Evolutionary conservation across 352 stramenopile species (phyloP).

Genomic region (Aphanomyces euteiches): DNA sequence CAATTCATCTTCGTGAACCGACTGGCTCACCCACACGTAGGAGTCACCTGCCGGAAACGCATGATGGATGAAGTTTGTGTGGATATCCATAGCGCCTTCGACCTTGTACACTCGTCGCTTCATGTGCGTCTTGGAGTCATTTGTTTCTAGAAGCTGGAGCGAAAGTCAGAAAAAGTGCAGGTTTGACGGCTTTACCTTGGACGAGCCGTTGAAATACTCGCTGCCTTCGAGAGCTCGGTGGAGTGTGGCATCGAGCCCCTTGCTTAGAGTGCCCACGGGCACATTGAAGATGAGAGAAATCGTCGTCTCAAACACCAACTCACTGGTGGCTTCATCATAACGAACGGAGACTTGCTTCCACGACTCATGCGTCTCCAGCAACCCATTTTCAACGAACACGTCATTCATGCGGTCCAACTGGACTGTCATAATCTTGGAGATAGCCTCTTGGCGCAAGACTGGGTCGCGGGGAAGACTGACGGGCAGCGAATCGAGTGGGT

Average conservation of each 20-base stretch:
- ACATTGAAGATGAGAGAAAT: conserved; percentile 16
- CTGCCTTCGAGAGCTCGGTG: neutral
- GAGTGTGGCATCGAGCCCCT: neutral
- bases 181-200: neutral
- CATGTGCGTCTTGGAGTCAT: neutral
- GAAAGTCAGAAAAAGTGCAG: neutral
- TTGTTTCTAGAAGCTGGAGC: conserved; percentile 15
- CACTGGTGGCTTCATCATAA: conserved; percentile 8
- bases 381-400: conserved; percentile 1
- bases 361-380: conserved; percentile 8
- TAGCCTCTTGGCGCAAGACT: neutral
- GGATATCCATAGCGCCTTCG: neutral
- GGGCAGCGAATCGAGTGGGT: neutral
- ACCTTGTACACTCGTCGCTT: neutral
- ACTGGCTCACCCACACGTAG: neutral
- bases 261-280: neutral
- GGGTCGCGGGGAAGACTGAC: neutral
- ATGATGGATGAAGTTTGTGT: conserved; percentile 8
- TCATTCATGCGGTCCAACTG: conserved; percentile 7
- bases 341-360: conserved; percentile 27
- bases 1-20: conserved; percentile 13
- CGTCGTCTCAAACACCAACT: conserved; percentile 12
- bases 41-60: neutral
- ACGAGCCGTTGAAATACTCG: neutral
- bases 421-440: neutral